A percentile compares a stretch with the other conserved stretches of the same genome.
phyloP scores from a whole-genome alignment of 257 asterid species.

The Solanum sejunctum region DNA sequence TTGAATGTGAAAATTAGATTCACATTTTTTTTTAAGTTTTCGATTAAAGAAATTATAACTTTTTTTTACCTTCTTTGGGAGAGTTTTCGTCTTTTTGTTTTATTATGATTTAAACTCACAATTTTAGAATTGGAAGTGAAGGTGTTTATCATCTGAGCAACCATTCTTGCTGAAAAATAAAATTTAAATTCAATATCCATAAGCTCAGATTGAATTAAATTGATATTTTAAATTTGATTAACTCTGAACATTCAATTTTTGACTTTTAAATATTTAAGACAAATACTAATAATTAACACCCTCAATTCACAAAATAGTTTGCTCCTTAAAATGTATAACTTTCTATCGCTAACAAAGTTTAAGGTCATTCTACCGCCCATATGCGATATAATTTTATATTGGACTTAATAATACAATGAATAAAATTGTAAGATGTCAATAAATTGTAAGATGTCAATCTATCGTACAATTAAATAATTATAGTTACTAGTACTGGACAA shows the following conservation, averaged over 20 bases:
- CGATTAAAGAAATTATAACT: background rate
- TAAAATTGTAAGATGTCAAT: background rate
- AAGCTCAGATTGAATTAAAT: background rate
- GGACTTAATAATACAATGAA: background rate
- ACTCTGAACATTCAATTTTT: background rate
- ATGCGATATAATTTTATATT: background rate
- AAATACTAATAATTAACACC: background rate
- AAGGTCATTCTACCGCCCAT: background rate
- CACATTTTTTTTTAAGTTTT: background rate
- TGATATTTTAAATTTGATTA: background rate
- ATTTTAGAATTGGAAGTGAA: too few species aligned
- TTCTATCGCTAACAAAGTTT: too few species aligned
- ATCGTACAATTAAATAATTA: too few species aligned
- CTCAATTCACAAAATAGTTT: background rate
- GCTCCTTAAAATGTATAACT: background rate
- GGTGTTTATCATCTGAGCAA: too few species aligned
- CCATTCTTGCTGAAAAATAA: too few species aligned
- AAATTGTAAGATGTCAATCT: background rate
- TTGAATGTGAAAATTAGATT: background rate
- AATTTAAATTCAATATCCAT: background rate
- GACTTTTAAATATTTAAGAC: background rate
- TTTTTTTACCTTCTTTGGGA: too few species aligned
- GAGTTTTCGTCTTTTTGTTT: too few species aligned
- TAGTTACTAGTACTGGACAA: too few species aligned
- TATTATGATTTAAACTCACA: too few species aligned